phyloP scores from a whole-genome alignment of 164 flowering plant species.

The Berberis vulgaris region DNA sequence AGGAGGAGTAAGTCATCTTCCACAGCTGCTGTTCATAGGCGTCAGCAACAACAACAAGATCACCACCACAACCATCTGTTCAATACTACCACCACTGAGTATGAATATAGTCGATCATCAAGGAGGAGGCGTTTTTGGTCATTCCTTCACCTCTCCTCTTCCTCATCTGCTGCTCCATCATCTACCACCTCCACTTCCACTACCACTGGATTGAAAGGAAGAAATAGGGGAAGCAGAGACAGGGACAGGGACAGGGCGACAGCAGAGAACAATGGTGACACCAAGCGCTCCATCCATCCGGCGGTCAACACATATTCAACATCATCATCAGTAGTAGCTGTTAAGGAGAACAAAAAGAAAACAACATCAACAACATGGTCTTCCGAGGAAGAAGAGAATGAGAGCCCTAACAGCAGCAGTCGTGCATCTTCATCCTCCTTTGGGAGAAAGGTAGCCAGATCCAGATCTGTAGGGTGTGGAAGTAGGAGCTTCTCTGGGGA shows the following conservation, averaged over 20 bases:
- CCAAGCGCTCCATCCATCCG: conserved; percentile 9
- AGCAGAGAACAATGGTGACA: not conserved
- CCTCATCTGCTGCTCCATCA: too few species aligned
- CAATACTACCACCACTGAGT: conserved; percentile 11
- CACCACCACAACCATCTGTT: conserved; percentile 17
- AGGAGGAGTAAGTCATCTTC: conserved; percentile 67
- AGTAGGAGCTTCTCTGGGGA: conserved; percentile 96
- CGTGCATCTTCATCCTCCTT: conserved; percentile 40
- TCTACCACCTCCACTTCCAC: too few species aligned
- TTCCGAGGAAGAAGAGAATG: conserved; percentile 18
- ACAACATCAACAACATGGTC: conserved; percentile 12
- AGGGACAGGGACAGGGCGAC: not conserved
- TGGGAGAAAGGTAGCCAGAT: conserved; percentile 78
- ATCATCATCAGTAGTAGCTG: not conserved
- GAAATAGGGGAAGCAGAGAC: conserved; percentile 11
- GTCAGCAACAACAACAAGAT: not conserved
- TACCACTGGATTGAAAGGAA: too few species aligned
- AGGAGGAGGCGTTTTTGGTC: conserved; percentile 72
- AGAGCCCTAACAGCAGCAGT: conserved; percentile 36
- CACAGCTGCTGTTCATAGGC: conserved; percentile 21
- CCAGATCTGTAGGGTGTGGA: conserved; percentile 97
- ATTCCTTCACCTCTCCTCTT: conserved; percentile 37
- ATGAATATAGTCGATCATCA: conserved; percentile 17
- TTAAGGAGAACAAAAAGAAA: not conserved
- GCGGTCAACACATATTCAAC: conserved; percentile 1